Evolutionary conservation across 2,329 filamentous ascomycete genomes (phyloP), one percentile per base, ranked within the genome.

Genomic region (Plenodomus lindquistii): DNA sequence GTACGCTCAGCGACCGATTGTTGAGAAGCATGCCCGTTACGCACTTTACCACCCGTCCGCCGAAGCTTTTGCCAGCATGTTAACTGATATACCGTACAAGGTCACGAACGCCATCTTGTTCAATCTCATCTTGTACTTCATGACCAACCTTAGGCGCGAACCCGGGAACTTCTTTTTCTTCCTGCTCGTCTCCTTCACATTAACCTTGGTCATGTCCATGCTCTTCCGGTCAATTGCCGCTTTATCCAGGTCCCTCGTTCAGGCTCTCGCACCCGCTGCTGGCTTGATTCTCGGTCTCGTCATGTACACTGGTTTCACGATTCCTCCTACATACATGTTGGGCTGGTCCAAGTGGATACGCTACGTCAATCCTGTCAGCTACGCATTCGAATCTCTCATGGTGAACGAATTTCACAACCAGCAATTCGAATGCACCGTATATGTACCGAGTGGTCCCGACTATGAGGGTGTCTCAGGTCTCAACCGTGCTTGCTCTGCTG

Each of bases 41-140:
- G 91, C 91, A 16, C 80, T 96, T 16, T 96, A 96, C 63, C 92
- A 96, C 64, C 91, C 92, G 0, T 91, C 88, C 9, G 88, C 91
- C 15, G 91, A 97, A 78, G 89, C 91, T n/a, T 80, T 90, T 50
- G 85, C 89, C 0, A 94, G 89, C 9, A 94, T 96, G 87, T 73
- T 96, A 22, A 87, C 84, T 54, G 92, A 97, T 62, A 75, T 96
- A 73, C 92, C 92, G 0, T 90, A 90, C 73, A 96, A 94, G 71
- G 73, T 95, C 8, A 31, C 73, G n/a, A 92, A 92, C 60, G 75
- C 83, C 1, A 80, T 95, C 55, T 74, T 83, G 3, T 96, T 95
- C 79, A 95, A 96, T 67, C 43, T 92, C 24, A 80, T 84, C 1
- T 73, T 96, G 2, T 96, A 96, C 75, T 96, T 96, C 73, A 86